phyloP scores from a whole-genome alignment of 2,329 filamentous ascomycete genomes.

The Pseudogymnoascus sp. region DNA sequence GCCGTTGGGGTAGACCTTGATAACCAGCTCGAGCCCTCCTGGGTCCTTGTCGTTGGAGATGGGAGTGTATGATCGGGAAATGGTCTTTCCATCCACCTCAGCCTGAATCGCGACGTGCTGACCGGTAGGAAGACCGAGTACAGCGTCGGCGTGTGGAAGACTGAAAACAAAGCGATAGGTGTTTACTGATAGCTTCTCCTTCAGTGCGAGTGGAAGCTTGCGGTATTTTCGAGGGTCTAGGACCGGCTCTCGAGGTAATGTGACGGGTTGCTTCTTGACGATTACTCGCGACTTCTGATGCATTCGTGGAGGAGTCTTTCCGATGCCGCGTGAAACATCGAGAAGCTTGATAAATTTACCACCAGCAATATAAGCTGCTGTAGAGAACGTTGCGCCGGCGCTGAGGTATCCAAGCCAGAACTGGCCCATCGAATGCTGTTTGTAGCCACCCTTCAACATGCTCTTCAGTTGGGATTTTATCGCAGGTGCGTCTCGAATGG shows the following conservation, averaged over 20 bases:
- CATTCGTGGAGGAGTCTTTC: background rate
- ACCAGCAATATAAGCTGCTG: background rate
- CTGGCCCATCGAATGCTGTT: background rate
- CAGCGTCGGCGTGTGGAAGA: conserved; percentile 25
- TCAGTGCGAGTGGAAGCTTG: conserved; percentile 17
- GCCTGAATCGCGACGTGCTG: conserved; percentile 34
- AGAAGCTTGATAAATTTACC: background rate
- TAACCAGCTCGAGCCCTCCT: conserved; percentile 42
- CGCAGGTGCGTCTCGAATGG: background rate
- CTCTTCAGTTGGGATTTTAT: background rate
- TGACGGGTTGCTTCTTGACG: background rate
- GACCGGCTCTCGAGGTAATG: background rate
- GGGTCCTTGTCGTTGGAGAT: conserved; percentile 42
- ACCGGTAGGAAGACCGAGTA: conserved; percentile 35
- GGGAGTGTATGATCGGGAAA: conserved; percentile 35
- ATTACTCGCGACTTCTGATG: background rate
- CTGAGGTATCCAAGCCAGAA: conserved; percentile 3
- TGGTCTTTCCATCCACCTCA: conserved; percentile 26
- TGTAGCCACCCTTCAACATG: background rate
- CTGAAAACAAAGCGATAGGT: conserved; percentile 23
- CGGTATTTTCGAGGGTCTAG: conserved; percentile 17
- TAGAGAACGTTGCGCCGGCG: conserved; percentile 1
- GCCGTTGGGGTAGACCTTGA: conserved; percentile 44
- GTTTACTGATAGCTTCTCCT: conserved; percentile 17
- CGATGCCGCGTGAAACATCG: background rate